Conservation (phyloP, 768 basidiomycete species). For the Trametes cubensis region DNA sequence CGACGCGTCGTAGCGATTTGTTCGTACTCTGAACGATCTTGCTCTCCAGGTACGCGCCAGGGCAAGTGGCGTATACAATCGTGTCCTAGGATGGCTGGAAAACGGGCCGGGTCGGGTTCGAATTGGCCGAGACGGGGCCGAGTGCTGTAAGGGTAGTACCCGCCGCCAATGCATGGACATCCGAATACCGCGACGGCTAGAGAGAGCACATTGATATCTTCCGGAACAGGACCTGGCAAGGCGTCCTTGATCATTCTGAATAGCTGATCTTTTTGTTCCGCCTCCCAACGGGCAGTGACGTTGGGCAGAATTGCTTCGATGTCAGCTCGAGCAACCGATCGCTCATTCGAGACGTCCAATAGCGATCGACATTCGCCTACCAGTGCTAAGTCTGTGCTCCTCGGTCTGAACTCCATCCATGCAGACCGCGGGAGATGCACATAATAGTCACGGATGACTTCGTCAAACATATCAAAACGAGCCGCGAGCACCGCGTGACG, state of each 20-base stretch:
- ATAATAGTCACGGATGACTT: background rate
- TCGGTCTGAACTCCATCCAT: constrained; percentile 2
- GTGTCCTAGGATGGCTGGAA: background rate
- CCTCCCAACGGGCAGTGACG: background rate
- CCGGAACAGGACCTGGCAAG: background rate
- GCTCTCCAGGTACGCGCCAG: background rate
- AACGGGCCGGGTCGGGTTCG: background rate
- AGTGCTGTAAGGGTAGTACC: background rate
- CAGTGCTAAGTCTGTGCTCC: constrained; percentile 1
- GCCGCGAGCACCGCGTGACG: background rate
- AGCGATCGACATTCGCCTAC: background rate
- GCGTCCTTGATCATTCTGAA: background rate
- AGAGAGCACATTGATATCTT: background rate
- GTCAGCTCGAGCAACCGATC: background rate
- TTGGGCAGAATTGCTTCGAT: background rate
- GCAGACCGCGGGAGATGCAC: background rate
- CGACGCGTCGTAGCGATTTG: background rate
- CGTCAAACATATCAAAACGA: background rate
- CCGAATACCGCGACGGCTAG: constrained; percentile 1
- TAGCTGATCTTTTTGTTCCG: background rate
- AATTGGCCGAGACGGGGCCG: too few relatives aligned
- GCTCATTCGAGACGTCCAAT: background rate
- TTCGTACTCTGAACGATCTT: background rate
- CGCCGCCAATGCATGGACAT: background rate
- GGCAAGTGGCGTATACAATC: background rate